Base-by-base conservation (phyloP, 1,284 basidiomycete species). In the Marasmius sp. region DNA sequence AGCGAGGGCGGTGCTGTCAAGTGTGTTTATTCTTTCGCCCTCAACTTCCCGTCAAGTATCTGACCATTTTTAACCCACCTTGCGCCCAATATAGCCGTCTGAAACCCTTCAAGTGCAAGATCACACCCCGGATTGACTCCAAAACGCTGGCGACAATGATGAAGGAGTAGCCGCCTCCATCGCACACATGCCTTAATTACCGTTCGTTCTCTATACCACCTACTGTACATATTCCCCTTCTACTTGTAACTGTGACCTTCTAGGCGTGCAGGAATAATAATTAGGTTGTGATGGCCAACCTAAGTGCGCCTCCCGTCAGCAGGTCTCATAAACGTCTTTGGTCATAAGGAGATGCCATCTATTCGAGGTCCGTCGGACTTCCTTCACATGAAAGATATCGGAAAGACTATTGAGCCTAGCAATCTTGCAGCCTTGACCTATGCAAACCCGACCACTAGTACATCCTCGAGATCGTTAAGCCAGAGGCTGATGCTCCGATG, bases 1-100 rank as follows among this genome's bases (percentile, higher is more conserved):
- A 18, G 36, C 5, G 56, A 57, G 38, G 55, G 55, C 6, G 60
- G 60, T 18, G 47, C 60, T 20, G 56, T 61, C 6, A 57, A 58
- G 60, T 61, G 60, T 57, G 14, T 16, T 34, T 20, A 7, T 52
- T 16, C 50, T 43, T 43, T 43, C 12, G 6, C 2, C 41, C 11
- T 41, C 2, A 43, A 18, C 8, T 27, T 37, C 27, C 3, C 10
- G 27, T n/a, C 11, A 33, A 14, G 33, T 16, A 7, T n/a, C n/a
- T 4, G 38, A 12, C 20, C 14, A 36, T 37, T 33, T 54, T 37
- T 37, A 37, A 11, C 6, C 11, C 34, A 37, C 14, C 37, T 49
- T 18, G 10, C 12, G 27, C 27, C 27, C 27, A 27, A 27, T 27
- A 27, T 38, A 54, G 52, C 52, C 52, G 34, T 18, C 16, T 54